Percentiles rank a stretch among this genome's conserved stretches.
phyloP scores from a whole-genome alignment of 73 alveolate species.

The Uronychia binucleata region DNA sequence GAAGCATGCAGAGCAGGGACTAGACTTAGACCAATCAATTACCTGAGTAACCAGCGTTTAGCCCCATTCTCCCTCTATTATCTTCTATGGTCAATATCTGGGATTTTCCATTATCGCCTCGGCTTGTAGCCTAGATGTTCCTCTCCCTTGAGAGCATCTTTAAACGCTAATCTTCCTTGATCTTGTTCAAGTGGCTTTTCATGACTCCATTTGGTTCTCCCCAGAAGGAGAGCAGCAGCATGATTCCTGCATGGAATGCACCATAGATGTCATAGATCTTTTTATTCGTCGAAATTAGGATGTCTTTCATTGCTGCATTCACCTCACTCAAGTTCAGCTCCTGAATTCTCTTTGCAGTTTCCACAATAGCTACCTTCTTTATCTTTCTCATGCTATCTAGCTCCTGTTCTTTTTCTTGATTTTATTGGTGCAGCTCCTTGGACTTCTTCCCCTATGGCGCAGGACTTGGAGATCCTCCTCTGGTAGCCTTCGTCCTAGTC shows the following conservation, averaged over 20 bases:
- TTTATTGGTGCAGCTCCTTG: not conserved
- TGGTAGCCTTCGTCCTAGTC: not conserved
- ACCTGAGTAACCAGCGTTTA: too few relatives aligned
- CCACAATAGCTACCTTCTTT: constrained; percentile 64
- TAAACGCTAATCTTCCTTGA: constrained; percentile 42
- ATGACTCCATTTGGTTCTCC: constrained; percentile 77
- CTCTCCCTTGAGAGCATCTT: constrained; percentile 26
- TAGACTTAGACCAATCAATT: not conserved
- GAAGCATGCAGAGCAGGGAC: not conserved
- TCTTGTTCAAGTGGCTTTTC: constrained; percentile 17
- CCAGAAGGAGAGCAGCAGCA: constrained; percentile 69
- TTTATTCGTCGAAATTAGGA: constrained; percentile 68
- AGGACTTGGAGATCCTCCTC: not conserved
- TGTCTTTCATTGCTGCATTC: constrained; percentile 64
- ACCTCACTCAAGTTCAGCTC: constrained; percentile 50
- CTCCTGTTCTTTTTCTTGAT: constrained; percentile 48
- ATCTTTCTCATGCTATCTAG: constrained; percentile 41
- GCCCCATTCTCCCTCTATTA: too few relatives aligned
- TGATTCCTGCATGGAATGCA: constrained; percentile 70
- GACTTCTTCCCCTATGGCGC: constrained; percentile 28
- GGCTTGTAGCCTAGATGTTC: constrained; percentile 12
- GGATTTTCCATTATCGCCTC: constrained; percentile 38
- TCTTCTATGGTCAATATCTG: constrained; percentile 40
- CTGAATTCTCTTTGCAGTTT: constrained; percentile 48
- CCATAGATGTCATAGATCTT: constrained; percentile 61